Base-by-base conservation (phyloP, 108 stramenopile genomes). In the Pinguiococcus pyrenoidosus region DNA sequence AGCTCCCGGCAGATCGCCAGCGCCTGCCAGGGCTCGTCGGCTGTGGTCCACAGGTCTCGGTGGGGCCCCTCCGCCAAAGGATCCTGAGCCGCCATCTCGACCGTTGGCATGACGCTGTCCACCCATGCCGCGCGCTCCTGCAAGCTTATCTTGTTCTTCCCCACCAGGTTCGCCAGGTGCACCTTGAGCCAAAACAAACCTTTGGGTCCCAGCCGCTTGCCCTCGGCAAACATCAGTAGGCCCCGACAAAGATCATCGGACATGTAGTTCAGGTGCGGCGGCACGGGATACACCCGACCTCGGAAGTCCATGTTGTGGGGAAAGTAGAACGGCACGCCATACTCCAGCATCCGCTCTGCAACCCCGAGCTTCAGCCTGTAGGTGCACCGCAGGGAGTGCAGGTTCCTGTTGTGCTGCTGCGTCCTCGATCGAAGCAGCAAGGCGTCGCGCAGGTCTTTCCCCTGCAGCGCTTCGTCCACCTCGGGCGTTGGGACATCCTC, bases 291-390 rank as follows among this genome's bases (percentile, higher is more conserved):
- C 10, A 88, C 94, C 10, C 98, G 72, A 14, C 98, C 95, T 10
- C 98, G 73, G 61, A 99, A 99, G 62, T 99, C 98, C 49, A 99
- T 66, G 66, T 96, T 97, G 82, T 93, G 91, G 6, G 94, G 94
- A 51, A 96, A 99, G 70, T 81, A 99, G 27, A 99, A 79, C 46
- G 65, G 58, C 28, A 20, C 57, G 21, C 81, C 78, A 46, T 78
- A 83, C 32, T 90, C 76, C 59, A 68, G 50, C 64, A 92, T 88
- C 51, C 80, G 64, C 18, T 82, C 60, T 0, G 89, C 93, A 49
- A 88, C 79, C 39, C 72, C 62, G 25, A 96, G 43, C 62, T 92
- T 96, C 22, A 89, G 56, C 37, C 60, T 66, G 4, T 78, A 77
- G 27, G 87, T 86, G 62, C 86, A 91, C 24, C 88, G 66, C 4